These are phyloP conservation scores for Thermothelomyces thermophilus DNA, from an alignment of 2,329 filamentous ascomycete species.

Conservation along the genomic window DNA sequence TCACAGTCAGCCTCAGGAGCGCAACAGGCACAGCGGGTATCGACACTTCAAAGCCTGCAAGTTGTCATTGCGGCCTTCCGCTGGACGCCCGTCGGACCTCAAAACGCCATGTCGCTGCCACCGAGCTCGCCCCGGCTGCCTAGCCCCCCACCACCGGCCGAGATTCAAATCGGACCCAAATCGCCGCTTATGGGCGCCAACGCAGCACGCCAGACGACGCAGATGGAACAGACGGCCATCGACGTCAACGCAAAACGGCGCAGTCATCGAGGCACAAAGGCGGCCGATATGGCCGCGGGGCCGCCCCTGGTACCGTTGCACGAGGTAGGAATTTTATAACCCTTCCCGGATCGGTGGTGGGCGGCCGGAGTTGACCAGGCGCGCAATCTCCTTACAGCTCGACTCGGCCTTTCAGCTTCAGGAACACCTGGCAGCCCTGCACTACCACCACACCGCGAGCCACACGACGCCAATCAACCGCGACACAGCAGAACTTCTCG, in stretches of 20 bases:
- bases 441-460: conserved; percentile 68
- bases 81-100: background rate
- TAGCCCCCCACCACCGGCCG: conserved; percentile 87
- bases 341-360: no score
- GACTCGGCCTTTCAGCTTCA: conserved; percentile 96
- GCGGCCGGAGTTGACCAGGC: background rate
- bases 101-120: conserved; percentile 46
- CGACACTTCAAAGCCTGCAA: background rate
- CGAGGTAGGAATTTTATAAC: conserved; percentile 53
- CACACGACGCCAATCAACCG: conserved; percentile 67
- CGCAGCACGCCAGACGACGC: conserved; percentile 51
- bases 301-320: conserved; percentile 80
- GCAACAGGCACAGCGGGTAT: background rate
- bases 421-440: conserved; percentile 89
- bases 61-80: background rate
- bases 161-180: conserved; percentile 71
- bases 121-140: conserved; percentile 87
- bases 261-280: conserved; percentile 86
- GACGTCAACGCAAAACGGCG: conserved; percentile 73
- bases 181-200: conserved; percentile 58
- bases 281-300: conserved; percentile 87
- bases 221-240: conserved; percentile 56
- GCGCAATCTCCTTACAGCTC: conserved; percentile 51
- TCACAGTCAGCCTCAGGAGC: background rate
- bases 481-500: conserved; percentile 66